Percentiles rank a stretch among this genome's conserved stretches.
These are phyloP conservation scores for Cerioporus squamosus DNA, from an alignment of 1,284 basidiomycete genomes.

Conservation along the genomic window DNA sequence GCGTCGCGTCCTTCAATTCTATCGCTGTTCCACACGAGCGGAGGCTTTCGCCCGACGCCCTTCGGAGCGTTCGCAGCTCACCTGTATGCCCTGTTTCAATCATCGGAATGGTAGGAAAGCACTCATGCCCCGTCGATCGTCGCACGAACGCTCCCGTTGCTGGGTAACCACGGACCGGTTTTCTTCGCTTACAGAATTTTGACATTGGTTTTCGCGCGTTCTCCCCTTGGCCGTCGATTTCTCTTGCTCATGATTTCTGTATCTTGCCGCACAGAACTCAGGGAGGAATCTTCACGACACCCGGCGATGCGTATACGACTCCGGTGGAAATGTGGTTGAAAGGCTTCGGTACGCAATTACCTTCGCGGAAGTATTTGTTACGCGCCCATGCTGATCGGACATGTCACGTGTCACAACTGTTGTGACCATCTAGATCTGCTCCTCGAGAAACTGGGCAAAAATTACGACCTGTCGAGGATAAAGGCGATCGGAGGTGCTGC, in stretches of 20 bases:
- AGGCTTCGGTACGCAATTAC: slow-evolving; percentile 65
- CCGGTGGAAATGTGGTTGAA: slow-evolving; percentile 88
- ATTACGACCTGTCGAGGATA: slow-evolving; percentile 68
- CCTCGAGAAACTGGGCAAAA: slow-evolving; percentile 71
- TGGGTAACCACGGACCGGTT: too few relatives aligned
- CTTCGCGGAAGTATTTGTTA: slow-evolving; percentile 50
- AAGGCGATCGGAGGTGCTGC: slow-evolving; percentile 76
- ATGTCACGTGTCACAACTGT: slow-evolving; percentile 35
- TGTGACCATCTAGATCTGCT: slow-evolving; percentile 57
- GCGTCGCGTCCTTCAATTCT: not conserved
- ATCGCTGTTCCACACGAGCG: not conserved
- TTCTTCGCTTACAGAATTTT: too few relatives aligned
- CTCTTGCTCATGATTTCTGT: too few relatives aligned
- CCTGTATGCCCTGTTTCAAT: too few relatives aligned
- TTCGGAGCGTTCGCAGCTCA: not conserved
- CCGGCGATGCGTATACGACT: slow-evolving; percentile 81
- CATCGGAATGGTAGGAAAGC: not conserved
- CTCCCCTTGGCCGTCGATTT: too few relatives aligned
- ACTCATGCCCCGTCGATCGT: not conserved
- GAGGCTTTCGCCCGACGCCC: not conserved
- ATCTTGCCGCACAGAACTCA: slow-evolving; percentile 58
- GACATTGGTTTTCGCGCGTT: too few relatives aligned
- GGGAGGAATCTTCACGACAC: slow-evolving; percentile 82
- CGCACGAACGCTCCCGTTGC: too few relatives aligned
- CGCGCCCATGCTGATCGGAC: slow-evolving; percentile 28